A percentile compares a stretch with the other conserved stretches of the same genome.
Evolutionary conservation across 176 grass and related monocot species (phyloP).

Genomic region (Chrysopogon serrulatus): DNA sequence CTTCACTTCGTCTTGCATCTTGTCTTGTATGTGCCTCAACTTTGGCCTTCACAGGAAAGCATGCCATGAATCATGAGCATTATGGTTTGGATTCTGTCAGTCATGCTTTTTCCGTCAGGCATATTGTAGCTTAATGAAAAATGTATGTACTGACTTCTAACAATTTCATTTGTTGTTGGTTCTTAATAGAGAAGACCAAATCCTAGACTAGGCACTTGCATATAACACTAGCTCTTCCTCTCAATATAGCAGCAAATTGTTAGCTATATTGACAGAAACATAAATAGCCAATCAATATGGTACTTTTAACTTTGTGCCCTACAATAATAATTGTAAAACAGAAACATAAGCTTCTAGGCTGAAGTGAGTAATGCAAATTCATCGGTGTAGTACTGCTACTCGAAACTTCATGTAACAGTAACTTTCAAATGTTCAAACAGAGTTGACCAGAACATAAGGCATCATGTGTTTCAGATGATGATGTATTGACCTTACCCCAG

Average conservation of each 20-base stretch:
- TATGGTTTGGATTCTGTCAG: neutral
- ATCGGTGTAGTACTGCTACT: neutral
- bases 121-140: neutral
- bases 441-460: neutral
- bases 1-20: slow-evolving; percentile 77
- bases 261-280: neutral
- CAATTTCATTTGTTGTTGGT: neutral
- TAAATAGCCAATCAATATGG: neutral
- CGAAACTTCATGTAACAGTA: neutral
- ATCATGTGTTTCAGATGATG: neutral
- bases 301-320: neutral
- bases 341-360: neutral
- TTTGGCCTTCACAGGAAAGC: slow-evolving; percentile 54
- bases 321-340: neutral
- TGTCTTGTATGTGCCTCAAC: slow-evolving; percentile 61
- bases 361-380: neutral
- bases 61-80: neutral
- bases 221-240: neutral
- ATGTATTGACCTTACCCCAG: slow-evolving; percentile 49
- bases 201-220: neutral
- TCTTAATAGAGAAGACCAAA: neutral
- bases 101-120: neutral
- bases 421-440: neutral
- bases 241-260: neutral
- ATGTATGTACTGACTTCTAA: neutral